Conservation (phyloP, 257 asterid species). For the Ballota nigra region DNA sequence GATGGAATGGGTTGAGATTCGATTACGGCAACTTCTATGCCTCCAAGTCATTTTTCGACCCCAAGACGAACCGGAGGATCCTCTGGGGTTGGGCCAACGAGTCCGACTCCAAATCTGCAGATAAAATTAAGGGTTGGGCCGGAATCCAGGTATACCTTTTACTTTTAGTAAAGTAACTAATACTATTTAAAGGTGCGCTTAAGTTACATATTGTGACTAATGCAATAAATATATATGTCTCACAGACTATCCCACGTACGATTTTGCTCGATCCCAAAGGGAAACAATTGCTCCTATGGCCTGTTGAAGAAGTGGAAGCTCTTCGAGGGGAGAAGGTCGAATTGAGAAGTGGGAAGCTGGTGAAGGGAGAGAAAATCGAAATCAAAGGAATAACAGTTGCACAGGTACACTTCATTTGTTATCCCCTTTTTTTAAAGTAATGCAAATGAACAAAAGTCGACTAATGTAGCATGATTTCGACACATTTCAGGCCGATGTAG, state of each 20-base stretch:
- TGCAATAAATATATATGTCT: too few species aligned
- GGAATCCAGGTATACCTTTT: conserved; percentile 60
- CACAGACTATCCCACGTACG: conserved; percentile 45
- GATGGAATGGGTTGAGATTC: conserved; percentile 52
- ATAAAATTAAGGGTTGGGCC: conserved; percentile 62
- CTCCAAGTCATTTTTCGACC: conserved; percentile 66
- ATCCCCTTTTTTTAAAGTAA: not conserved
- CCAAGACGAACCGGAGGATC: conserved; percentile 46
- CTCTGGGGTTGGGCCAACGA: conserved; percentile 87
- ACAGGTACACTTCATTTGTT: conserved; percentile 27
- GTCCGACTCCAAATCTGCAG: conserved; percentile 39
- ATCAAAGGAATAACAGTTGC: conserved; percentile 50
- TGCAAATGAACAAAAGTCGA: not conserved
- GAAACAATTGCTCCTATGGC: conserved; percentile 43
- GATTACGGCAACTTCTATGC: conserved; percentile 80
- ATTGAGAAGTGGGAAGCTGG: conserved; percentile 28
- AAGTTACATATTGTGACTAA: too few species aligned
- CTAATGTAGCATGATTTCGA: not conserved
- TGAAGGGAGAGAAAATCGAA: conserved; percentile 41
- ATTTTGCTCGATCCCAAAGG: conserved; percentile 37
- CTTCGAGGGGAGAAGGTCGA: conserved; percentile 37
- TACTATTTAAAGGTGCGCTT: too few species aligned
- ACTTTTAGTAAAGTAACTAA: too few species aligned
- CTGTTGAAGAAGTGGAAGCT: conserved; percentile 41
- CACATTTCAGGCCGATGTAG: conserved; percentile 59